Evolutionary conservation across 176 grass and related monocot species (phyloP), one percentile per base, ranked within the genome.

Genomic region (Aegilops tauschii): DNA sequence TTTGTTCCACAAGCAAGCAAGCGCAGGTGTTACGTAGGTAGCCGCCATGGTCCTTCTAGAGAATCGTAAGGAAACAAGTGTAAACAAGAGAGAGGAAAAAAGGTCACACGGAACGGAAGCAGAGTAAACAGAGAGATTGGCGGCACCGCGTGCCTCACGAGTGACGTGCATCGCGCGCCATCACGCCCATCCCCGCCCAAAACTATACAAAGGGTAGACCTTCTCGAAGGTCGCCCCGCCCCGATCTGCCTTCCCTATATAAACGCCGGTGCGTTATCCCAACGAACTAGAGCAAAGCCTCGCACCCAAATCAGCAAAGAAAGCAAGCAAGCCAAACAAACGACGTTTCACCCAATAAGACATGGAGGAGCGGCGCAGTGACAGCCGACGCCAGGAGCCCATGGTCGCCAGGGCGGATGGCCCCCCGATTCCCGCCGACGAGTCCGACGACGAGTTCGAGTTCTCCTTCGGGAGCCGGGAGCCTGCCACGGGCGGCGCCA

Each of bases 381-480:
- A 2, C 45, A 23, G 13, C 18, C 29, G 12, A 9, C n/a, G 23
- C 71, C 71, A 65, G 0, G 85, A 87, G 4, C 85, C 76, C 16
- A 8, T 62, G 3, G 32, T 54, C 11, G 34, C 9, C 30, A 30
- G n/a, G 5, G 29, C 35, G 12, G 69, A 29, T 20, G 82, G 1
- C 3, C 81, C 6, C 32, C 63, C 9, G 2, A 34, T 12, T 0
- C 81, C 72, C 5, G 86, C 61, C 11, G 76, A 82, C 10, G 85
- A 85, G 3, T 83, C 83, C 0, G 92, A 81, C 20, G 83, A 73
- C 69, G 97, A 96, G 58, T 91, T 91, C 85, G 97, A 99, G 76
- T 99, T 99, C 80, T 86, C 92, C 6, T 96, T 84, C 84, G 80
- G 87, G 69, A 81, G 88, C 64, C 17, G 49, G 58, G 94, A 90